Base-by-base conservation (phyloP, 2,329 filamentous ascomycete genomes). In the Knoxdaviesia capensis region DNA sequence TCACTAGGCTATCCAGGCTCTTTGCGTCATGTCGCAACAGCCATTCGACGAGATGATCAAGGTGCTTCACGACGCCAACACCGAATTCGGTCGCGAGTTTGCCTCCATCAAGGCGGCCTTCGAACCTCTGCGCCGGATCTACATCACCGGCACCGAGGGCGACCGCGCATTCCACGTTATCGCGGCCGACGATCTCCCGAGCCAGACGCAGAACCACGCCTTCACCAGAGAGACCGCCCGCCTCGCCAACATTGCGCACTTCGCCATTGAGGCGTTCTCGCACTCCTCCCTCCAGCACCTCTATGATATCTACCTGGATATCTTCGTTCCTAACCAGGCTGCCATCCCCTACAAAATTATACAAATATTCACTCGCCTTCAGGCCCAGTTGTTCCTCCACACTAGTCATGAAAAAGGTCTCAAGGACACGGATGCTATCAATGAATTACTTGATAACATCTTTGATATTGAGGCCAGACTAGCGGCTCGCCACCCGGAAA, bases 241-340 rank as follows among this genome's bases (percentile, higher is more conserved):
- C 20, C 20, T 20, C 20, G 20, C 20, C 20, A 70, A 71, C 44
- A 54, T 71, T 43, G 65, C 66, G 3, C 62, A 64, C 34, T 59
- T 68, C 3, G 53, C 55, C 36, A 55, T 59, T 6, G 54, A 60
- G 5, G 51, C 63, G 1, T 57, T 65, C 34, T 50, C 54, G n/a
- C 58, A 62, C 29, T 55, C 62, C 7, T 53, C 62, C 40, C 64
- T 70, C 35, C 56, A 66, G n/a, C 52, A 57, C 20, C 53, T 63
- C 28, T 59, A 68, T 46, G 59, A 63, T 41, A 58, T 60, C 20
- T 61, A 62, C 38, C 55, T 61, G 39, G 58, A 61, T 41, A 59
- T 65, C 1, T 65, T 68, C 9, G 59, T 46, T 6, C 45, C 43
- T 1, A 42, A 44, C 10, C 40, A 44, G 34, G 41, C 45, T 6